Percentiles rank a stretch among this genome's conserved stretches.
Evolutionary conservation across 2,329 filamentous ascomycete genomes (phyloP).

Genomic region (Thelonectria discophora): DNA sequence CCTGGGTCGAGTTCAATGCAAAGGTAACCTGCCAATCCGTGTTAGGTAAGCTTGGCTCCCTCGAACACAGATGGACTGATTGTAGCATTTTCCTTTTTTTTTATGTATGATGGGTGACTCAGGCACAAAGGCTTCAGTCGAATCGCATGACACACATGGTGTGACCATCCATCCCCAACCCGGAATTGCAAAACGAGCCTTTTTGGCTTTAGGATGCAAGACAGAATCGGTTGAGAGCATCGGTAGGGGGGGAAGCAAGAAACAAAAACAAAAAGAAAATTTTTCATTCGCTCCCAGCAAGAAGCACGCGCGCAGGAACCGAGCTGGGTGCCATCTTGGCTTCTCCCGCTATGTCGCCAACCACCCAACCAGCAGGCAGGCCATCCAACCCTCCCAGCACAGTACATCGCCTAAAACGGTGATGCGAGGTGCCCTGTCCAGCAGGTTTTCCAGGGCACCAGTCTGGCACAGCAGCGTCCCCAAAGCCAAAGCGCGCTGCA

Average conservation of each 20-base stretch:
- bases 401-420: slow-evolving; percentile 1
- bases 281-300: slow-evolving; percentile 20
- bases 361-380: slow-evolving; percentile 13
- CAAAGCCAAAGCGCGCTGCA: not conserved
- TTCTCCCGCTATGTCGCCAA: not conserved
- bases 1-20: slow-evolving; percentile 11
- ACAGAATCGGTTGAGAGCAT: slow-evolving; percentile 17
- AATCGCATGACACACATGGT: slow-evolving; percentile 39
- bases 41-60: slow-evolving; percentile 16
- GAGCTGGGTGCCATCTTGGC: slow-evolving; percentile 17
- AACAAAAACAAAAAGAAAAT: slow-evolving; percentile 21
- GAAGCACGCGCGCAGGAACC: slow-evolving; percentile 29
- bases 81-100: slow-evolving; percentile 2
- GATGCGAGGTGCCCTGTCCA: not conserved
- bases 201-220: slow-evolving; percentile 7
- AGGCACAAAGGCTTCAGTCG: slow-evolving; percentile 3
- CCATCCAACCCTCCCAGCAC: slow-evolving; percentile 15
- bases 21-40: slow-evolving; percentile 19
- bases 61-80: slow-evolving; percentile 8
- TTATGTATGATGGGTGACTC: slow-evolving; percentile 12
- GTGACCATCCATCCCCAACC: slow-evolving; percentile 26
- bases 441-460: not conserved
- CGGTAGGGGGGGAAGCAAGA: slow-evolving; percentile 17
- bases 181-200: slow-evolving; percentile 4
- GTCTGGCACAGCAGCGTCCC: not conserved